These are phyloP conservation scores for Cercophora newfieldiana DNA, from an alignment of 495 filamentous ascomycete species.

Conservation along the genomic window DNA sequence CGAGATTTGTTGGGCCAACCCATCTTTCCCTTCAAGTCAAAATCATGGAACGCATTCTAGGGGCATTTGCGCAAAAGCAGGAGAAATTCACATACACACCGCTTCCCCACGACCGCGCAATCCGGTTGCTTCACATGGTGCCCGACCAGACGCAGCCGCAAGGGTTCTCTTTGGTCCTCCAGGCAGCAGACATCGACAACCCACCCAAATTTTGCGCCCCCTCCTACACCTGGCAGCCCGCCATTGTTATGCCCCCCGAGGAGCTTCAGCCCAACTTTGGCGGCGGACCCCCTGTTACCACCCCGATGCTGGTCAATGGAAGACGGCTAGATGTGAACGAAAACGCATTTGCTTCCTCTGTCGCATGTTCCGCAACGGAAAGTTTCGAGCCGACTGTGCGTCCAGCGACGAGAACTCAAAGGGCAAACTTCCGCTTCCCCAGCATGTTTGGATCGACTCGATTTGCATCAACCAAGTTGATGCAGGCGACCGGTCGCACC, in stretches of 20 bases:
- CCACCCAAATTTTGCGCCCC: not conserved
- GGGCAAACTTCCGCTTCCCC: too few relatives aligned
- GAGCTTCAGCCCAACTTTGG: not conserved
- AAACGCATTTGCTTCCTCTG: not conserved
- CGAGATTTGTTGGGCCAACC: too few relatives aligned
- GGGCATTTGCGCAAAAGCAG: too few relatives aligned
- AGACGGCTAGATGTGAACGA: not conserved
- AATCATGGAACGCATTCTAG: too few relatives aligned
- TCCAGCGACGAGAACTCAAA: not conserved
- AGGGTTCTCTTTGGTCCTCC: not conserved
- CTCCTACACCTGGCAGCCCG: slow-evolving; percentile 3
- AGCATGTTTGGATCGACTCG: slow-evolving; percentile 34
- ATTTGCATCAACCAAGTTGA: slow-evolving; percentile 45
- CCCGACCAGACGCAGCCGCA: not conserved
- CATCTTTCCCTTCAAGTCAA: too few relatives aligned
- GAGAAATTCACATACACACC: not conserved
- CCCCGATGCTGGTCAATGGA: not conserved
- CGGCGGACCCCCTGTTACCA: not conserved
- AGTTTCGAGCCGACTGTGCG: not conserved
- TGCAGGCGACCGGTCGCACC: slow-evolving; percentile 28
- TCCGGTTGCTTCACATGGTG: not conserved
- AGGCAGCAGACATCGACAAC: not conserved
- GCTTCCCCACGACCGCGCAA: not conserved
- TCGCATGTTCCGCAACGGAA: not conserved
- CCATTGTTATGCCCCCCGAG: not conserved